Percentiles rank a stretch among this genome's conserved stretches.
Conservation (phyloP, 768 basidiomycete genomes). For the Gymnopilus dilepis region DNA sequence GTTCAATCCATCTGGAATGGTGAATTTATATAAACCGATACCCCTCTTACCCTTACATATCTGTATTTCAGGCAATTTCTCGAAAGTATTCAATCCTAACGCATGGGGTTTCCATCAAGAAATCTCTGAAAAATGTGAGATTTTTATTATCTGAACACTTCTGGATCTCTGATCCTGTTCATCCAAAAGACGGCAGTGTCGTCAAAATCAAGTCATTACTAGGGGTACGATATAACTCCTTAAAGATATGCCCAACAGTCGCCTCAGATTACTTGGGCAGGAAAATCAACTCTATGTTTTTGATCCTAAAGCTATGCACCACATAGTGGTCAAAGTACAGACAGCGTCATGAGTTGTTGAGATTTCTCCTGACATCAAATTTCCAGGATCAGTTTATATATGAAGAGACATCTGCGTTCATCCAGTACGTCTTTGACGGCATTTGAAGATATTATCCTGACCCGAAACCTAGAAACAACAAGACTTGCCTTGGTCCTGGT, state of each 20-base stretch:
- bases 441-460: not conserved
- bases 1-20: slow-evolving; percentile 39
- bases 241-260: too few relatives aligned
- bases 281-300: slow-evolving; percentile 42
- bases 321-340: slow-evolving; percentile 46
- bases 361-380: not conserved
- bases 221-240: slow-evolving; percentile 30
- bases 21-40: not conserved
- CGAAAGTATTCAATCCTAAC: slow-evolving; percentile 34
- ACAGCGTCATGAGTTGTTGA: not conserved
- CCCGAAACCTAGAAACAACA: slow-evolving; percentile 21
- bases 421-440: slow-evolving; percentile 20
- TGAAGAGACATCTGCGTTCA: slow-evolving; percentile 33
- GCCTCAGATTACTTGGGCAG: slow-evolving; percentile 16
- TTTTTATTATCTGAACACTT: not conserved
- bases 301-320: slow-evolving; percentile 51
- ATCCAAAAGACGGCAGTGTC: slow-evolving; percentile 32
- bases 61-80: slow-evolving; percentile 33
- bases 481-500: slow-evolving; percentile 32
- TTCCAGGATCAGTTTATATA: slow-evolving; percentile 37
- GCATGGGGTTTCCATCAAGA: slow-evolving; percentile 40
- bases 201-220: slow-evolving; percentile 34
- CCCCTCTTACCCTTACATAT: not conserved
- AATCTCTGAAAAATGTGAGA: slow-evolving; percentile 36
- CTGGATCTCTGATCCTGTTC: not conserved